These are phyloP conservation scores for Chytriomyces sp. DNA, from an alignment of 192 early-diverging fungal genomes.

Conservation along the genomic window DNA sequence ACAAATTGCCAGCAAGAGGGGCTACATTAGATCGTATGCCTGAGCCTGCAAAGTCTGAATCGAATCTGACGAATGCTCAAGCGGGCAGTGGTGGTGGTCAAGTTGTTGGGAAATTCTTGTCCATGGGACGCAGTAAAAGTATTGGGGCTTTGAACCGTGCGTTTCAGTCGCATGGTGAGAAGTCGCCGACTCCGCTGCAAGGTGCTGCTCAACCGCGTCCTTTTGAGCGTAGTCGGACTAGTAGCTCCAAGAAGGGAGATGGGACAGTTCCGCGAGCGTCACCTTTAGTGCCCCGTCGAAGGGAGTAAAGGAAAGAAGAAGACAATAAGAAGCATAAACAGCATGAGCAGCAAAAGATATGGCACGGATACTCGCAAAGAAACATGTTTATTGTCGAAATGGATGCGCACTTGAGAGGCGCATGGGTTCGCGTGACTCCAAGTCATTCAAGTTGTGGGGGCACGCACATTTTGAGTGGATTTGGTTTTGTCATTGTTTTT, in stretches of 20 bases:
- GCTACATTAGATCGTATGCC: neutral
- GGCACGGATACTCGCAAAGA: no score
- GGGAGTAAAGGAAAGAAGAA: no score
- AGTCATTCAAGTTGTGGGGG: no score
- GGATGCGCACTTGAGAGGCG: no score
- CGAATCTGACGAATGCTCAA: neutral
- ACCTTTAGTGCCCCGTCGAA: no score
- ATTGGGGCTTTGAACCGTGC: constrained; percentile 8
- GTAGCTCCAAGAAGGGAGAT: neutral
- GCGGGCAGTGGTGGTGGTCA: neutral
- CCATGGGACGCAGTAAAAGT: constrained; percentile 10
- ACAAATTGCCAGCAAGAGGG: neutral
- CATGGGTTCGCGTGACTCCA: no score
- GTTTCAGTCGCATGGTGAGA: neutral
- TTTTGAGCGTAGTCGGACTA: neutral
- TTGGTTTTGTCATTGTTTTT: no score
- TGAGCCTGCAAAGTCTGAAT: neutral
- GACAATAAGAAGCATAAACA: no score
- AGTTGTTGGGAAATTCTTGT: constrained; percentile 1
- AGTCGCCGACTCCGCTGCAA: neutral
- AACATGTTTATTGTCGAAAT: no score
- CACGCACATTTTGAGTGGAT: no score
- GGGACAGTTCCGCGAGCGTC: no score
- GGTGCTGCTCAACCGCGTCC: neutral
- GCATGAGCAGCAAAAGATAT: no score